Conservation (phyloP, 106 monocot genomes). For the Dendrobium huoshanense region DNA sequence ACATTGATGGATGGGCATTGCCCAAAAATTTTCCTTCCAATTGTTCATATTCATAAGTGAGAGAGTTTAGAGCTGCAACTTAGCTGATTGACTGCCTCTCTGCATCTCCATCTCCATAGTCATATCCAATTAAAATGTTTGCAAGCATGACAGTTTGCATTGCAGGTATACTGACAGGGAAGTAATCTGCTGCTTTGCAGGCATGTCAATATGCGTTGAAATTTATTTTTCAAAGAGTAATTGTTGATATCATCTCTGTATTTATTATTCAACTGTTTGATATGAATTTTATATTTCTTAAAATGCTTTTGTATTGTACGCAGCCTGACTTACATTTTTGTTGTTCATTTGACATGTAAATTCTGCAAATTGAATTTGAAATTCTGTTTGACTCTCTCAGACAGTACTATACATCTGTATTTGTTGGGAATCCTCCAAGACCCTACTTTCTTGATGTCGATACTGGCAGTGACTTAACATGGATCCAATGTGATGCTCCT, state of each 20-base stretch:
- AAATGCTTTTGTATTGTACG: background rate
- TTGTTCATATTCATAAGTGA: too few species aligned
- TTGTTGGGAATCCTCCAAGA: conserved; percentile 77
- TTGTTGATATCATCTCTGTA: background rate
- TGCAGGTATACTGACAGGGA: too few species aligned
- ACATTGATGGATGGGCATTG: too few species aligned
- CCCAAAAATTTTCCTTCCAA: too few species aligned
- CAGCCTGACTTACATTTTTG: background rate
- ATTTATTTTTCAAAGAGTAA: background rate
- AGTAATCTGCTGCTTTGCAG: background rate
- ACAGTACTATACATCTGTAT: conserved; percentile 73
- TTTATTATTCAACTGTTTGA: background rate
- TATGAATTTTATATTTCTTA: background rate
- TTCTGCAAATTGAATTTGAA: conserved; percentile 5
- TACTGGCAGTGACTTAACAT: conserved; percentile 87
- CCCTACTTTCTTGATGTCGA: conserved; percentile 88
- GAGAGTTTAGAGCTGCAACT: too few species aligned
- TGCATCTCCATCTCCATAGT: too few species aligned
- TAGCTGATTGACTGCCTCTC: too few species aligned
- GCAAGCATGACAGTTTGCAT: too few species aligned
- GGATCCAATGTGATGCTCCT: conserved; percentile 97
- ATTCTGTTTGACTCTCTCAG: conserved; percentile 28
- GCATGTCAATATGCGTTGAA: background rate
- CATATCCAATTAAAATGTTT: too few species aligned
- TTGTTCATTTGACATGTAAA: background rate